A percentile compares a stretch with the other conserved stretches of the same genome.
phyloP scores from a whole-genome alignment of 2,329 filamentous ascomycete genomes.

The Aurifilum marmelostoma region DNA sequence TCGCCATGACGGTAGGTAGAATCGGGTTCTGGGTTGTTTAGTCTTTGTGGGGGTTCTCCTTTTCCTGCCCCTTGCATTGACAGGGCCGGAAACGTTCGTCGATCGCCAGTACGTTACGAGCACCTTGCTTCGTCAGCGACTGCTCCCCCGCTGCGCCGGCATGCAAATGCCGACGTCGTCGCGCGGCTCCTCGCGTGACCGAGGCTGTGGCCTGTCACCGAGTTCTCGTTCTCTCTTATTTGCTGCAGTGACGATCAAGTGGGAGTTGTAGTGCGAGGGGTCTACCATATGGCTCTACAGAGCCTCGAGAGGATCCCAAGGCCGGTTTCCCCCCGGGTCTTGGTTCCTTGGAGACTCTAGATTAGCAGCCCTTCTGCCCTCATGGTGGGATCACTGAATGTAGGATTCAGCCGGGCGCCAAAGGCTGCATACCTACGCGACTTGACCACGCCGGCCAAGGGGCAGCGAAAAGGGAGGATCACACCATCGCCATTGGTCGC shows the following conservation, averaged over 20 bases:
- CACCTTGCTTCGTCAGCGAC: constrained; percentile 1
- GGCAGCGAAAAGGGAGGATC: not conserved
- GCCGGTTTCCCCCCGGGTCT: too few species aligned
- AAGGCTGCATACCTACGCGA: constrained; percentile 2
- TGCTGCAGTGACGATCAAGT: not conserved
- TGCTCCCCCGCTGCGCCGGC: constrained; percentile 2
- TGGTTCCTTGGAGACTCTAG: not conserved
- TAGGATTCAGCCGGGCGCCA: not conserved
- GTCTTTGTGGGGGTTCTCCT: constrained; percentile 17
- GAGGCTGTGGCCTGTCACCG: constrained; percentile 9
- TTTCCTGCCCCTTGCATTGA: constrained; percentile 21
- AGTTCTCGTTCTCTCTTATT: not conserved
- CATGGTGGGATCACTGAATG: not conserved
- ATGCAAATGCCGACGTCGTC: not conserved
- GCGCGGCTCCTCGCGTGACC: not conserved
- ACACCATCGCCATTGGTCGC: constrained; percentile 2
- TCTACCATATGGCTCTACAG: not conserved
- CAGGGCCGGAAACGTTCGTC: constrained; percentile 5
- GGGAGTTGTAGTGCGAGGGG: not conserved
- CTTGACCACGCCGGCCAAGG: not conserved
- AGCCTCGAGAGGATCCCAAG: not conserved
- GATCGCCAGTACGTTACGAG: constrained; percentile 1
- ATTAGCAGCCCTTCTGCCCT: not conserved
- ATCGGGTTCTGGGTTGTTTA: constrained; percentile 5
- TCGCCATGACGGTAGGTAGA: constrained; percentile 18